These are phyloP conservation scores for Rhodomyrtus tomentosa DNA, from an alignment of 345 rosid species.

Conservation along the genomic window DNA sequence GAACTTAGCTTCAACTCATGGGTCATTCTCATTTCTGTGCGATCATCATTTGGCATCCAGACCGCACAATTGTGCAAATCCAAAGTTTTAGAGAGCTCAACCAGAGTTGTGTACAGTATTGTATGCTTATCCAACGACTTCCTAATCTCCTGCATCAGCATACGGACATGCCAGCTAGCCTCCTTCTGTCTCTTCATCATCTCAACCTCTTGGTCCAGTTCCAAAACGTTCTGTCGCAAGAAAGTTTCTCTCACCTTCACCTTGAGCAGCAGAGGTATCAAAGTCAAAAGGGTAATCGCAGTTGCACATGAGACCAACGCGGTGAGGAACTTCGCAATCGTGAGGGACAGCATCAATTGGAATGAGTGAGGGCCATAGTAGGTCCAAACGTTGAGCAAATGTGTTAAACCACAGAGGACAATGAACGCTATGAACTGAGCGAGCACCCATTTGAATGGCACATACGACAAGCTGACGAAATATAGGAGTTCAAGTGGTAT, in stretches of 20 bases:
- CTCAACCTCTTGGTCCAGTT: constrained; percentile 83
- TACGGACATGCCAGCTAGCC: constrained; percentile 77
- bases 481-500: constrained; percentile 89
- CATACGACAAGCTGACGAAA: constrained; percentile 78
- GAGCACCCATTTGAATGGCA: constrained; percentile 98
- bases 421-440: constrained; percentile 77
- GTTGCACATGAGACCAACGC: constrained; percentile 92
- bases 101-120: constrained; percentile 70
- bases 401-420: constrained; percentile 92
- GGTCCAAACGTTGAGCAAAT: constrained; percentile 80
- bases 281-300: constrained; percentile 72
- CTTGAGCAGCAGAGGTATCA: constrained; percentile 79
- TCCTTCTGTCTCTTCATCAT: constrained; percentile 86
- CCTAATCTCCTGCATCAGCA: constrained; percentile 79
- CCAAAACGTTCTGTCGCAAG: constrained; percentile 77
- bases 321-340: constrained; percentile 66
- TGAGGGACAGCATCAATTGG: constrained; percentile 67
- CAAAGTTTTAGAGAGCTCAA: constrained; percentile 84
- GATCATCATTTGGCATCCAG: constrained; percentile 89
- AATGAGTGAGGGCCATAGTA: constrained; percentile 86
- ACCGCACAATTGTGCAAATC: constrained; percentile 77
- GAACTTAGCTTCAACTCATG: constrained; percentile 49
- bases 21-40: constrained; percentile 61
- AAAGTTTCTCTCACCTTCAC: constrained; percentile 89
- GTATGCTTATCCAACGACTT: constrained; percentile 85